Percentiles rank a stretch among this genome's conserved stretches.
These are phyloP conservation scores for Eucalyptus urophylla DNA, from an alignment of 345 rosid species.

Conservation along the genomic window DNA sequence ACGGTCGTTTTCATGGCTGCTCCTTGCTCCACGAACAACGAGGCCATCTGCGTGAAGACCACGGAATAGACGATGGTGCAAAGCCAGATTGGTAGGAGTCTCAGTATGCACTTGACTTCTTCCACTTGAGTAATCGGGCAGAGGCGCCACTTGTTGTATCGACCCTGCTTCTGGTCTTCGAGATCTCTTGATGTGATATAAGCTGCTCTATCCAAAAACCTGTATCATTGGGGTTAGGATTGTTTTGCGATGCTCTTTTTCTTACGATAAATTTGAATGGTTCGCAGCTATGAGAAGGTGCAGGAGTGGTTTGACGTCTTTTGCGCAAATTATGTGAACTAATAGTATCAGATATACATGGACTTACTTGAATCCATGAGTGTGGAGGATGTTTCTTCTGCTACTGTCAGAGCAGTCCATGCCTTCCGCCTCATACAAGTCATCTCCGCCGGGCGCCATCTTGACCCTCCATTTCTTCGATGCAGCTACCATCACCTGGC, in stretches of 20 bases:
- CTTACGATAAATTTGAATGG: background rate
- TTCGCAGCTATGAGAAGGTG: background rate
- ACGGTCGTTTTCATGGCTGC: constrained; percentile 89
- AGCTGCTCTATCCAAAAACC: constrained; percentile 96
- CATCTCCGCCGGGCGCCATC: constrained; percentile 26
- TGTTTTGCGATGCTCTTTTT: background rate
- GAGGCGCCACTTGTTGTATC: constrained; percentile 51
- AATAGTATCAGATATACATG: background rate
- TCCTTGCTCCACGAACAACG: constrained; percentile 97
- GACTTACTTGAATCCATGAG: constrained; percentile 82
- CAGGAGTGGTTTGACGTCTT: background rate
- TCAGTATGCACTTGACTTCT: constrained; percentile 94
- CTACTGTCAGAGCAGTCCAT: constrained; percentile 23
- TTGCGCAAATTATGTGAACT: background rate
- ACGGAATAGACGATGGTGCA: constrained; percentile 96
- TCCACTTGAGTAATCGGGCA: constrained; percentile 95
- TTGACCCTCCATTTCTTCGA: constrained; percentile 49
- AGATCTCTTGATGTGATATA: constrained; percentile 48
- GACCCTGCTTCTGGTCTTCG: constrained; percentile 48
- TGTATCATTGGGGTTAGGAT: background rate
- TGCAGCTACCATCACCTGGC: constrained; percentile 83
- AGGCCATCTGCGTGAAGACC: constrained; percentile 98
- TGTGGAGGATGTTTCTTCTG: constrained; percentile 71
- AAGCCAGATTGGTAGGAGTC: constrained; percentile 92
- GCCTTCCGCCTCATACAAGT: constrained; percentile 28